These are phyloP conservation scores for Talaromyces sp. DNA, from an alignment of 2,329 filamentous ascomycete genomes.

Conservation along the genomic window DNA sequence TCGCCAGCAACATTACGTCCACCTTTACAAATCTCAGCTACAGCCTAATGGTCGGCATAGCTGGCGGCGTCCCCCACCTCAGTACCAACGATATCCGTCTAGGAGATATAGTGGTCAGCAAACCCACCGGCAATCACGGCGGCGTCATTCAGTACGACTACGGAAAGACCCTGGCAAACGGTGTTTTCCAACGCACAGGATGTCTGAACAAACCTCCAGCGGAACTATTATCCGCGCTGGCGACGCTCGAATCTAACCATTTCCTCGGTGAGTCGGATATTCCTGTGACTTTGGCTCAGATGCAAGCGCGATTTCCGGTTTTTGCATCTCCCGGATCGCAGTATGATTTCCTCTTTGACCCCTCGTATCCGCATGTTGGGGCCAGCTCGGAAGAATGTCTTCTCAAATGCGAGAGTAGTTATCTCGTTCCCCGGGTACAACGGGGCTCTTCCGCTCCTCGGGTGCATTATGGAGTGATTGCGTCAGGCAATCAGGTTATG, in stretches of 20 bases:
- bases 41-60: not conserved
- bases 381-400: not conserved
- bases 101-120: not conserved
- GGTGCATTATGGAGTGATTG: not conserved
- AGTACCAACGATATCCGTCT: not conserved
- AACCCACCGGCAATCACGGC: not conserved
- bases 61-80: not conserved
- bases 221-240: not conserved
- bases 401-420: not conserved
- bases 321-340: not conserved
- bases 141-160: not conserved
- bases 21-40: not conserved
- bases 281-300: not conserved
- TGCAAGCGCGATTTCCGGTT: not conserved
- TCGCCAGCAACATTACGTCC: not conserved
- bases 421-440: not conserved
- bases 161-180: not conserved
- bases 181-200: not conserved
- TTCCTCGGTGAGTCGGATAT: not conserved
- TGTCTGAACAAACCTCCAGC: not conserved
- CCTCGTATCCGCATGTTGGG: not conserved
- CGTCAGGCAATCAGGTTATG: not conserved
- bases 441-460: not conserved
- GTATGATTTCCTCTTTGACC: not conserved
- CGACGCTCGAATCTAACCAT: not conserved